Evolutionary conservation across 2,329 filamentous ascomycete species (phyloP).

Genomic region (Colletotrichum melonis): DNA sequence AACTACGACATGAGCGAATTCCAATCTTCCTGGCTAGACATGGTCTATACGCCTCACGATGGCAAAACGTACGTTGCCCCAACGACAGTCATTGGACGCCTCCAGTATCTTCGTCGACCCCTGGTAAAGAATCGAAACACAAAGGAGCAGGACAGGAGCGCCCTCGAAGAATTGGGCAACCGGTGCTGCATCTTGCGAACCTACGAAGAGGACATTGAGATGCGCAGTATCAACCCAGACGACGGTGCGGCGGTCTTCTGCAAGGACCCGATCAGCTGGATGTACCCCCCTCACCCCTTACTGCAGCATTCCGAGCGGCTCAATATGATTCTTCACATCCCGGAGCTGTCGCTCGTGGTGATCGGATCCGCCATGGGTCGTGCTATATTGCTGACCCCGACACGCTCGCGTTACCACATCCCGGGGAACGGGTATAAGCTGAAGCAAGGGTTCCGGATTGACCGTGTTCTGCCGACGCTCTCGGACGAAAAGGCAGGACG

Average conservation of each 20-base stretch:
- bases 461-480: slow-evolving; percentile 61
- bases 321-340: slow-evolving; percentile 73
- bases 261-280: slow-evolving; percentile 43
- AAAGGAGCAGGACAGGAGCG: slow-evolving; percentile 12
- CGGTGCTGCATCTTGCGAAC: slow-evolving; percentile 57
- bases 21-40: slow-evolving; percentile 40
- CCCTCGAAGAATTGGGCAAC: slow-evolving; percentile 31
- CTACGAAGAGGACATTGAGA: slow-evolving; percentile 60
- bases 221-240: slow-evolving; percentile 45
- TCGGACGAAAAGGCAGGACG: slow-evolving; percentile 57
- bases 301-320: slow-evolving; percentile 49
- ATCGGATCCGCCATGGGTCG: slow-evolving; percentile 75
- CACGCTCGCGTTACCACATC: slow-evolving; percentile 37
- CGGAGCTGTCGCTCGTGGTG: slow-evolving; percentile 76
- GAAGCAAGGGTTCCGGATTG: slow-evolving; percentile 62
- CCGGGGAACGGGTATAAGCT: slow-evolving; percentile 28
- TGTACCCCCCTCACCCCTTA: slow-evolving; percentile 35
- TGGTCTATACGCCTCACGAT: slow-evolving; percentile 50
- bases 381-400: slow-evolving; percentile 72
- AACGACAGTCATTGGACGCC: neutral
- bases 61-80: slow-evolving; percentile 38
- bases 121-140: slow-evolving; percentile 15
- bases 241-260: slow-evolving; percentile 44
- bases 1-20: neutral
- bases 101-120: slow-evolving; percentile 23